These are phyloP conservation scores for Pythium phragmiticola DNA, from an alignment of 352 stramenopile species.

Conservation along the genomic window DNA sequence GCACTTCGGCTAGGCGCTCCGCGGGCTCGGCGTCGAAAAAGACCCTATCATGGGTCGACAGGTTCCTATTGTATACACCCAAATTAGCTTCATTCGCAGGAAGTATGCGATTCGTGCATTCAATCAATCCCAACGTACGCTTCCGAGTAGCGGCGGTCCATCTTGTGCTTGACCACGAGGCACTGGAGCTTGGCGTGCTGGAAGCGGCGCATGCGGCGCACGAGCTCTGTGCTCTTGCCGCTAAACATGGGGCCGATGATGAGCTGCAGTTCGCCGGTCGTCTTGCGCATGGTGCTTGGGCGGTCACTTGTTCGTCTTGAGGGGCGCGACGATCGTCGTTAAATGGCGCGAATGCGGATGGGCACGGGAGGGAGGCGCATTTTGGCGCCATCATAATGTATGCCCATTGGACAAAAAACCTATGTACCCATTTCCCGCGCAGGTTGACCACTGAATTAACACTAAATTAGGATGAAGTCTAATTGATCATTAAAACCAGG, in stretches of 20 bases:
- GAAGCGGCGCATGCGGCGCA: conserved; percentile 78
- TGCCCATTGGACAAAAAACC: not conserved
- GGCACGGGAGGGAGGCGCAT: not conserved
- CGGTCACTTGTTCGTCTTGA: not conserved
- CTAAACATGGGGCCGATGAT: conserved; percentile 89
- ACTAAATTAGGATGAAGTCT: not conserved
- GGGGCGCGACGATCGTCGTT: not conserved
- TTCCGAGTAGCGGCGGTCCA: conserved; percentile 76
- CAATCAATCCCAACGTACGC: conserved; percentile 32
- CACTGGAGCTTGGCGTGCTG: conserved; percentile 76
- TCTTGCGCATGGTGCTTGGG: conserved; percentile 24
- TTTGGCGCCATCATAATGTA: conserved; percentile 1
- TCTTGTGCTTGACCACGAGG: conserved; percentile 81
- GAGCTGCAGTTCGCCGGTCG: conserved; percentile 67
- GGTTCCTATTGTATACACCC: conserved; percentile 33
- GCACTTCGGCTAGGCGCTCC: conserved; percentile 53
- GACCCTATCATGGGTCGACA: conserved; percentile 79
- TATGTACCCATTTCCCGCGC: conserved; percentile 8
- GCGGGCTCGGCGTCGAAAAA: conserved; percentile 68
- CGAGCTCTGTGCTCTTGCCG: conserved; percentile 86
- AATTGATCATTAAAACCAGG: not conserved
- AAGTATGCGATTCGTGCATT: not conserved
- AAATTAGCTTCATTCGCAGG: not conserved
- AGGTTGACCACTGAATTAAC: not conserved
- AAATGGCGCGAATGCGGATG: conserved; percentile 8